Percentiles rank a stretch among this genome's conserved stretches.
These are phyloP conservation scores for Dioscorea alata DNA, from an alignment of 106 monocot species.

Conservation along the genomic window DNA sequence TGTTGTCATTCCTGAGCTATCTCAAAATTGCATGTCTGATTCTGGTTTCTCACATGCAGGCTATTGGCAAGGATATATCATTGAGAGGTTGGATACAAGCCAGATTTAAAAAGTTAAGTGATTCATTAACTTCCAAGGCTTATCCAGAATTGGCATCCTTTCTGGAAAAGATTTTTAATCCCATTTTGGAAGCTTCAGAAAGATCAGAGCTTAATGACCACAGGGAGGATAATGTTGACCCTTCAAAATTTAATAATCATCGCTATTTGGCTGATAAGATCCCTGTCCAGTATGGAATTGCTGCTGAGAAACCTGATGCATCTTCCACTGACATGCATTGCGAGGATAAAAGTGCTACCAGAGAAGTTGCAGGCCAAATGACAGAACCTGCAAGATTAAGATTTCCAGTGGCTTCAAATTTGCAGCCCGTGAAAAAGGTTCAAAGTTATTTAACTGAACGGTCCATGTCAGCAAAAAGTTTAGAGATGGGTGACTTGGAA, in stretches of 20 bases:
- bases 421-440: neutral
- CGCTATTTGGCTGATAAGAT: slow-evolving; percentile 6
- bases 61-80: slow-evolving; percentile 43
- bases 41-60: slow-evolving; percentile 34
- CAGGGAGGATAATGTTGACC: slow-evolving; percentile 16
- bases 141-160: slow-evolving; percentile 35
- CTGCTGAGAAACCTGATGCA: slow-evolving; percentile 21
- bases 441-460: slow-evolving; percentile 20
- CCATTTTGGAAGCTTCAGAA: slow-evolving; percentile 18
- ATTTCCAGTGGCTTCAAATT: slow-evolving; percentile 5
- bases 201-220: no score
- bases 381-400: slow-evolving; percentile 10
- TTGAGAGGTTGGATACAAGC: slow-evolving; percentile 65
- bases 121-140: slow-evolving; percentile 23
- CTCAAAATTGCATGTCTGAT: neutral
- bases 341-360: slow-evolving; percentile 21
- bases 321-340: slow-evolving; percentile 16
- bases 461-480: neutral
- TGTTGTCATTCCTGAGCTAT: no score
- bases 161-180: slow-evolving; percentile 58
- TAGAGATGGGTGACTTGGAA: slow-evolving; percentile 15
- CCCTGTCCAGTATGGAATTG: slow-evolving; percentile 14
- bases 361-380: slow-evolving; percentile 9
- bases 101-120: slow-evolving; percentile 52
- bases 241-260: slow-evolving; percentile 16